Conservation (phyloP, 1,284 basidiomycete genomes). For the Puccinia triticina region DNA sequence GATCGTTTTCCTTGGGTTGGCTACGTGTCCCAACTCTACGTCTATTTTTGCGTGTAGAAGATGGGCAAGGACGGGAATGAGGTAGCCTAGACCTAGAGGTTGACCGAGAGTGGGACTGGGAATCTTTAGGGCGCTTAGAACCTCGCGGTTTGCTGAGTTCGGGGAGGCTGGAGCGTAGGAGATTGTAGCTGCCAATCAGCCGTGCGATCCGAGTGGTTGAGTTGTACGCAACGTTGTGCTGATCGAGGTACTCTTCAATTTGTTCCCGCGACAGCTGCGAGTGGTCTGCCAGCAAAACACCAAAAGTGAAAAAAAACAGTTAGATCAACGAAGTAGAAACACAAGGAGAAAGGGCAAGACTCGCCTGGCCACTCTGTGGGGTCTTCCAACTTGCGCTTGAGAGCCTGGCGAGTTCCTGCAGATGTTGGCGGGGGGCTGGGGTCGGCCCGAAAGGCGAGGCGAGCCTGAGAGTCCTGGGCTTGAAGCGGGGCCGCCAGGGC, state of each 20-base stretch:
- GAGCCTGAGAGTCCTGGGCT: background rate
- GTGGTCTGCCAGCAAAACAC: background rate
- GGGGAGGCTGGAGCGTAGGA: background rate
- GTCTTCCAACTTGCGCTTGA: conserved; percentile 16
- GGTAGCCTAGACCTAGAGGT: background rate
- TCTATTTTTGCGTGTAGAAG: too few relatives aligned
- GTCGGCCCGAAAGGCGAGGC: background rate
- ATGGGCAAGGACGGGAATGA: background rate
- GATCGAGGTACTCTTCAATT: conserved; percentile 5
- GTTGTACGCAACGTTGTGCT: background rate
- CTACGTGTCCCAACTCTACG: background rate
- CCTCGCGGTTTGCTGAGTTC: background rate
- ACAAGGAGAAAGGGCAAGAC: background rate
- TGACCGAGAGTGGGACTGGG: background rate
- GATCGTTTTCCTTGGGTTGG: background rate
- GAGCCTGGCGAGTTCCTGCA: background rate
- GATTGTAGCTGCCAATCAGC: conserved; percentile 23
- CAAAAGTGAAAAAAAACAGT: background rate
- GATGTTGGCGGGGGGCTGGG: background rate
- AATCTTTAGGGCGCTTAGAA: background rate
- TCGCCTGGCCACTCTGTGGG: conserved; percentile 1
- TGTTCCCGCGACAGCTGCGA: conserved; percentile 1
- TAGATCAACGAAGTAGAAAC: background rate
- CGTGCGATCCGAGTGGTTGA: background rate
- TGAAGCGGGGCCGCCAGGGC: background rate